phyloP scores from a whole-genome alignment of 257 asterid species.

The Oldenlandia corymbosa region DNA sequence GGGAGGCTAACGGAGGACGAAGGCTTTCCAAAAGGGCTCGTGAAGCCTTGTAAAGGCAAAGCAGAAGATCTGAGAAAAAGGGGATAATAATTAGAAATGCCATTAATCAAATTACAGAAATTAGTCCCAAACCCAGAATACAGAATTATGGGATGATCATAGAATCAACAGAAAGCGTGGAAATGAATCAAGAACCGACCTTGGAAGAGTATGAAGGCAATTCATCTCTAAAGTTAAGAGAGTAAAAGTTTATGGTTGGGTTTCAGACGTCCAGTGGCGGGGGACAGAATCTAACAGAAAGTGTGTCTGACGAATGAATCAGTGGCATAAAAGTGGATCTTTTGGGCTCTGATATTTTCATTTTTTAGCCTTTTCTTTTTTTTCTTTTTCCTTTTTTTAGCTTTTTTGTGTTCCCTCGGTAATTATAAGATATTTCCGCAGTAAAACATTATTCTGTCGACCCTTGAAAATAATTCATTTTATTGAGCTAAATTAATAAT shows the following conservation, averaged over 20 bases:
- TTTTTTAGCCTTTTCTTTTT: neutral
- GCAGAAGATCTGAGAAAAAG: constrained; percentile 47
- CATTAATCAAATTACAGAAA: neutral
- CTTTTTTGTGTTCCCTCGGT: too few species aligned
- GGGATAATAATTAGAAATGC: neutral
- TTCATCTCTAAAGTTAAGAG: constrained; percentile 38
- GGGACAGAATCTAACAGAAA: neutral
- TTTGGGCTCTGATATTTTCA: neutral
- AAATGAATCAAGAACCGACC: constrained; percentile 29
- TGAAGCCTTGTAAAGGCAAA: constrained; percentile 49
- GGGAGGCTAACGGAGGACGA: constrained; percentile 28
- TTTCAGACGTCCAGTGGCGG: neutral
- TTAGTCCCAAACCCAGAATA: neutral
- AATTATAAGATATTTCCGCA: too few species aligned
- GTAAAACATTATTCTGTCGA: too few species aligned
- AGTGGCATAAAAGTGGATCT: neutral
- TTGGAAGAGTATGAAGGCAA: constrained; percentile 68
- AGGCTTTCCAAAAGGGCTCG: constrained; percentile 30
- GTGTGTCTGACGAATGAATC: neutral
- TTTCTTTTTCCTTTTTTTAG: too few species aligned
- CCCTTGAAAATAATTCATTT: too few species aligned
- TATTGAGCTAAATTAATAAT: too few species aligned
- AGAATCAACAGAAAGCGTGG: constrained; percentile 1
- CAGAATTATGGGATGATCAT: neutral
- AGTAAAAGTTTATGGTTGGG: neutral